phyloP scores from a whole-genome alignment of 148 eudicot genomes.

The Dysphania ambrosioides region DNA sequence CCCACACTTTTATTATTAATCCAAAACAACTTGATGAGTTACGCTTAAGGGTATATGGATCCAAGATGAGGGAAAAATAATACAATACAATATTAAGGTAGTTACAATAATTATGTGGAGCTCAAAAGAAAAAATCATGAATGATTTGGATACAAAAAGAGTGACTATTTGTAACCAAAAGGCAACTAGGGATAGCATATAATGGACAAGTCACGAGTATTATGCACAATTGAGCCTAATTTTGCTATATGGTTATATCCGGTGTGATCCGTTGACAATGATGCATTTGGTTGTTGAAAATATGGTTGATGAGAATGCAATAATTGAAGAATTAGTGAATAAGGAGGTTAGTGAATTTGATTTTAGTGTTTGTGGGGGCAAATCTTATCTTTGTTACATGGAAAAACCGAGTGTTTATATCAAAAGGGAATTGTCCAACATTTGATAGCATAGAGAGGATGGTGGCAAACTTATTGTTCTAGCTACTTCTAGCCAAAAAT shows the following conservation, averaged over 20 bases:
- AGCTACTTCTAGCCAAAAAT: slow-evolving; percentile 38
- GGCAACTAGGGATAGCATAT: slow-evolving; percentile 22
- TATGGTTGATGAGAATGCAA: slow-evolving; percentile 34
- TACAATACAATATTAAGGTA: slow-evolving; percentile 27
- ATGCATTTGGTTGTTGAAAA: slow-evolving; percentile 31
- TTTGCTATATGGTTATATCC: too few relatives aligned
- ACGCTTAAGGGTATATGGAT: too few relatives aligned
- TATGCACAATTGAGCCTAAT: slow-evolving; percentile 48
- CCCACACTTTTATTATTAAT: slow-evolving; percentile 38
- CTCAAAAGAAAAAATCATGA: slow-evolving; percentile 44
- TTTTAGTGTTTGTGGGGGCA: slow-evolving; percentile 57
- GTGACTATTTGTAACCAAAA: slow-evolving; percentile 45
- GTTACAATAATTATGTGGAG: slow-evolving; percentile 60
- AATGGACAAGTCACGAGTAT: slow-evolving; percentile 39
- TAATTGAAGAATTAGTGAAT: slow-evolving; percentile 37
- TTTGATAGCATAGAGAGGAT: slow-evolving; percentile 25
- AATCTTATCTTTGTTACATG: slow-evolving; percentile 64
- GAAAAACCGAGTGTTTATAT: slow-evolving; percentile 43
- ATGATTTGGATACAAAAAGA: slow-evolving; percentile 31
- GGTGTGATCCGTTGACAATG: too few relatives aligned
- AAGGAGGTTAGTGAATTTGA: slow-evolving; percentile 30
- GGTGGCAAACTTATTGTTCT: slow-evolving; percentile 37
- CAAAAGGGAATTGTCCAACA: slow-evolving; percentile 38
- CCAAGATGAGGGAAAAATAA: not conserved
- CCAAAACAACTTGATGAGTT: too few relatives aligned